phyloP scores from a whole-genome alignment of 345 rosid genomes.

The Eucalyptus victrix region DNA sequence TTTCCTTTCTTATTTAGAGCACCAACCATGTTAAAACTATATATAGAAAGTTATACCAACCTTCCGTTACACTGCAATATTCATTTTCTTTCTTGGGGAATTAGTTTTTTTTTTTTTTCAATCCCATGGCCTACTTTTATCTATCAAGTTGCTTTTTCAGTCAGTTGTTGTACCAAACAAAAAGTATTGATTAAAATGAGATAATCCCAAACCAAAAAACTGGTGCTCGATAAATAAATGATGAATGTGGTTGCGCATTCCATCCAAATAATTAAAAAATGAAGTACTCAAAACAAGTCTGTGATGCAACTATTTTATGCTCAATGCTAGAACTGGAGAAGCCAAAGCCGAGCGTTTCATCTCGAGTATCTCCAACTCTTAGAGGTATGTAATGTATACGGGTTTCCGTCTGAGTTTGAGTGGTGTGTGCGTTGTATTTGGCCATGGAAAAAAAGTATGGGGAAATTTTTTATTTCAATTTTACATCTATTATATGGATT shows the following conservation, averaged over 20 bases:
- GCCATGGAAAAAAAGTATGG: neutral
- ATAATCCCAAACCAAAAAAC: neutral
- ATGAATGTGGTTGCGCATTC: neutral
- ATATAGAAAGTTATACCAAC: too few relatives aligned
- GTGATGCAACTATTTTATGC: neutral
- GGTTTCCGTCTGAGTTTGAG: neutral
- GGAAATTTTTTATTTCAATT: neutral
- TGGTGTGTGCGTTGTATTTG: neutral
- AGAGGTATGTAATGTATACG: neutral
- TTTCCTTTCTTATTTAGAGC: neutral
- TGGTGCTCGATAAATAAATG: neutral
- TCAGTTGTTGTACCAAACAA: neutral
- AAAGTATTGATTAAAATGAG: neutral
- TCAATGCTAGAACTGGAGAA: neutral
- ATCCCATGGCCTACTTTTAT: too few relatives aligned
- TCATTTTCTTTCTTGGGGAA: too few relatives aligned
- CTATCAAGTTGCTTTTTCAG: neutral
- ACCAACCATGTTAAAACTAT: neutral
- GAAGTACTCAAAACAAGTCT: neutral
- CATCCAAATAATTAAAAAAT: neutral
- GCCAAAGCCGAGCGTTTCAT: neutral
- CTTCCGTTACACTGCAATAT: neutral
- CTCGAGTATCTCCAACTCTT: neutral
- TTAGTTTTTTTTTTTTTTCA: too few relatives aligned
- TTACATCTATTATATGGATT: neutral